Evolutionary conservation across 495 filamentous ascomycete genomes (phyloP), one percentile per base, ranked within the genome.

Genomic region (Trichoderma gamsii): DNA sequence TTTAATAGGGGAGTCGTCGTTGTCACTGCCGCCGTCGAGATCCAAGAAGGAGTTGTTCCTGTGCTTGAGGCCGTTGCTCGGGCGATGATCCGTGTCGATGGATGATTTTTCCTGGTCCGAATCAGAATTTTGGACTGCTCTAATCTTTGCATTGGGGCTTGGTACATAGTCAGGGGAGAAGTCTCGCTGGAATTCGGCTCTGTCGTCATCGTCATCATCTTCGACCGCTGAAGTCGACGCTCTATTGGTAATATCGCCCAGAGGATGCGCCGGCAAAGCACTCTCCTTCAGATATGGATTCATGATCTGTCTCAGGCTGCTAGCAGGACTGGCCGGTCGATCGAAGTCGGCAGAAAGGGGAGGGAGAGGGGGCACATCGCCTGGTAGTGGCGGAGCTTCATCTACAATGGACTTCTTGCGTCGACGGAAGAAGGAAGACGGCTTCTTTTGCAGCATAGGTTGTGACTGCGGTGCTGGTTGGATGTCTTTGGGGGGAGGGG

Each of bases 281-380:
- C 72, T 75, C 7, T 70, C 73, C 65, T 78, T 75, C 29, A 97
- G 79, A 72, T 91, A 97, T 52, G 92, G 92, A 74, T 92, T 89
- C 95, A 98, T 97, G 41, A 92, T 90, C 76, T 91, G 84, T 43
- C 92, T 86, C 72, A 98, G 80, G 74, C 93, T 97, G 73, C 90
- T 94, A 8, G 90, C 87, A n/a, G 95, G 92, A 72, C 93, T 97
- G 3, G 75, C 69, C 59, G 66, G n/a, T 49, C 25, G 29, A 41
- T n/a, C 27, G 29, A 52, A 13, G 9, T 32, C 41, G n/a, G 23
- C 35, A 25, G 35, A 6, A 29, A 65, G 41, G 41, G 65, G 44
- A 3, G 69, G 56, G 1, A 74, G 61, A 15, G 64, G 49, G 11
- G 73, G 75, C 27, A 73, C 74, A 69, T 74, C 66, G 51, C 74